A percentile compares a stretch with the other conserved stretches of the same genome.
Conservation (phyloP, 352 stramenopile genomes). For the Pythium rishiriense region DNA sequence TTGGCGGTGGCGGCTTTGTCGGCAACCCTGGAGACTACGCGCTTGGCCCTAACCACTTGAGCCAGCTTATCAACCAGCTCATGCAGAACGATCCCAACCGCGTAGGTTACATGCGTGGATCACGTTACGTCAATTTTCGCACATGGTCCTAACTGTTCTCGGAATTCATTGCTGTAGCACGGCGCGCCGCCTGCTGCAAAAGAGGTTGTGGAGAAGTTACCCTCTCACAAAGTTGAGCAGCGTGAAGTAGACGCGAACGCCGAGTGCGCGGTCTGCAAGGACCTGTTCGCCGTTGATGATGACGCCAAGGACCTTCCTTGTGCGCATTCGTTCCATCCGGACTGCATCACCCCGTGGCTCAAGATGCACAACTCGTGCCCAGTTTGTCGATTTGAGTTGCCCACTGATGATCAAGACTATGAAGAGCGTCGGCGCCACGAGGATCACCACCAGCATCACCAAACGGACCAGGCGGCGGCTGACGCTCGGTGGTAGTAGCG, state of each 20-base stretch:
- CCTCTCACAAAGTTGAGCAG: constrained; percentile 73
- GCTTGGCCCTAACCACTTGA: constrained; percentile 72
- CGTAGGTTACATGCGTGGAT: constrained; percentile 34
- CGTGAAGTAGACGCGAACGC: constrained; percentile 71
- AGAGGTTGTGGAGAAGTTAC: constrained; percentile 70
- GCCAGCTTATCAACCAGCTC: constrained; percentile 83
- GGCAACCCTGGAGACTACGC: constrained; percentile 81
- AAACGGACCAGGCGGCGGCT: not conserved
- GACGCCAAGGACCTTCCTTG: constrained; percentile 76
- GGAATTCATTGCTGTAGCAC: constrained; percentile 42
- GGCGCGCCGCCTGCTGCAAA: constrained; percentile 77
- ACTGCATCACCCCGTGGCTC: constrained; percentile 87
- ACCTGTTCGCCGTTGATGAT: constrained; percentile 78
- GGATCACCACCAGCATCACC: constrained; percentile 1
- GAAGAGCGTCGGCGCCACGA: constrained; percentile 48
- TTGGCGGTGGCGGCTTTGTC: constrained; percentile 37
- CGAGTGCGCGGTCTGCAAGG: constrained; percentile 87
- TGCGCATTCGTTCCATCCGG: constrained; percentile 75
- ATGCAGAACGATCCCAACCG: constrained; percentile 89
- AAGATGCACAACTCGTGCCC: constrained; percentile 89
- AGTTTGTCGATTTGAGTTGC: constrained; percentile 81
- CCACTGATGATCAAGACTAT: constrained; percentile 84
- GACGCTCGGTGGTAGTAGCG: constrained; percentile 9
- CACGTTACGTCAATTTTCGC: not conserved
- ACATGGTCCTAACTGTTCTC: too few species aligned